Percentiles rank a stretch among this genome's conserved stretches.
Conservation (phyloP, 192 early-diverging fungal genomes). For the Backusella liffmaniae region DNA sequence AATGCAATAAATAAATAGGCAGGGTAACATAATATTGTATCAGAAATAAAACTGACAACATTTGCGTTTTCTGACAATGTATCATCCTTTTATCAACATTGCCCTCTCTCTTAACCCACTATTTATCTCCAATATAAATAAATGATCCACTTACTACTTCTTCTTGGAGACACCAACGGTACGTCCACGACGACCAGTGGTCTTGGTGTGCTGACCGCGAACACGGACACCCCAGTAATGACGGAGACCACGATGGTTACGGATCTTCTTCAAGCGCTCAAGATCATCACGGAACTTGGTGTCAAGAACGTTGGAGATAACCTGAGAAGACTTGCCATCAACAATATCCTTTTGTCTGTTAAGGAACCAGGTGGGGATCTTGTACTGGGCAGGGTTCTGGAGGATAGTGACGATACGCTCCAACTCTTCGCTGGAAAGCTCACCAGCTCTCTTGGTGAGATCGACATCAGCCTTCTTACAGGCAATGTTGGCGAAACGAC, state of each 20-base stretch:
- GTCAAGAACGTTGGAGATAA: slow-evolving; percentile 92
- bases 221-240: slow-evolving; percentile 98
- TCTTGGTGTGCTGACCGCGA: slow-evolving; percentile 99
- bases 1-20: not conserved
- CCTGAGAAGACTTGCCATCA: slow-evolving; percentile 94
- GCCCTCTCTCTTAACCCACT: not conserved
- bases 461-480: slow-evolving; percentile 99
- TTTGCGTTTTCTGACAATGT: not conserved
- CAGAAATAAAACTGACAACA: not conserved
- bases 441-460: slow-evolving; percentile 76
- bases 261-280: slow-evolving; percentile 99
- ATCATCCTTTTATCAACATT: not conserved
- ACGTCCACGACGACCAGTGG: slow-evolving; percentile 94
- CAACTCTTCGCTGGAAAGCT: slow-evolving; percentile 74
- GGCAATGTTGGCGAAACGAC: slow-evolving; percentile 96
- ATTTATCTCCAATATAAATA: not conserved
- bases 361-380: slow-evolving; percentile 99
- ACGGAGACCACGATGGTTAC: slow-evolving; percentile 98
- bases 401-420: slow-evolving; percentile 98
- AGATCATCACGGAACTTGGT: slow-evolving; percentile 98
- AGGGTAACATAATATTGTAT: not conserved
- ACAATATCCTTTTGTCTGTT: slow-evolving; percentile 99
- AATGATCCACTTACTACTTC: slow-evolving; percentile 56
- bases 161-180: slow-evolving; percentile 99
- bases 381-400: slow-evolving; percentile 99